A percentile compares a stretch with the other conserved stretches of the same genome.
phyloP scores from a whole-genome alignment of 78 protist species.

The Reticulomyxa filosa region DNA sequence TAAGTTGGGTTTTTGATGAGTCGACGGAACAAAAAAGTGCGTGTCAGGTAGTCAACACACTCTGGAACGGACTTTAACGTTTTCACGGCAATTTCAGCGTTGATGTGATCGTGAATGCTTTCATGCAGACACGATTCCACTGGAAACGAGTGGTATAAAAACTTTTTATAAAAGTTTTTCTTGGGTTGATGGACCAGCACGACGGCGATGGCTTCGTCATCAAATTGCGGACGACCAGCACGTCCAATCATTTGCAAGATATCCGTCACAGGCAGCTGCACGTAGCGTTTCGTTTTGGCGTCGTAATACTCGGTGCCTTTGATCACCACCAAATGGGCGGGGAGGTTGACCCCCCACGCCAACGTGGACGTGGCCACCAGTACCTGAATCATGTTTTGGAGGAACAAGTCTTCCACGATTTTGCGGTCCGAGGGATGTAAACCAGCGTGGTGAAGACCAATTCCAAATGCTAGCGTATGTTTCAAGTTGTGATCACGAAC shows the following conservation, averaged over 20 bases:
- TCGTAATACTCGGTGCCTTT: slow-evolving; percentile 82
- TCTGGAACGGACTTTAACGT: slow-evolving; percentile 28
- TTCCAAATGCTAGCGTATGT: slow-evolving; percentile 72
- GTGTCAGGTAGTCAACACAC: slow-evolving; percentile 72
- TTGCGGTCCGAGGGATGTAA: slow-evolving; percentile 49
- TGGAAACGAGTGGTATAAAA: slow-evolving; percentile 95
- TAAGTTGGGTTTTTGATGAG: slow-evolving; percentile 71
- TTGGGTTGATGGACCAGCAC: slow-evolving; percentile 45
- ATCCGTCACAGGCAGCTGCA: slow-evolving; percentile 85
- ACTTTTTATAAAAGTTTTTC: slow-evolving; percentile 78
- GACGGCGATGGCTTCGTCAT: slow-evolving; percentile 44
- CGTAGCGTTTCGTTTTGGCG: slow-evolving; percentile 42
- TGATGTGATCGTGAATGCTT: slow-evolving; percentile 70
- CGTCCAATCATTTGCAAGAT: slow-evolving; percentile 99
- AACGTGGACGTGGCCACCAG: slow-evolving; percentile 92
- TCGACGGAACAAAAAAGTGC: slow-evolving; percentile 90
- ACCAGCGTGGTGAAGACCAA: slow-evolving; percentile 98
- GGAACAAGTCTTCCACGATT: slow-evolving; percentile 15
- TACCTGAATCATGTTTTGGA: slow-evolving; percentile 7
- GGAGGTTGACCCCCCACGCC: slow-evolving; percentile 97
- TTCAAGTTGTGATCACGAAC: slow-evolving; percentile 43
- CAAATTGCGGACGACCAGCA: slow-evolving; percentile 98
- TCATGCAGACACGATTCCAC: slow-evolving; percentile 72
- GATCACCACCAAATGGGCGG: slow-evolving; percentile 93
- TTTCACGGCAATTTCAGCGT: slow-evolving; percentile 57